Base-by-base conservation (phyloP, 371 early-diverging fungal genomes). In the Apophysomyces ossiformis region DNA sequence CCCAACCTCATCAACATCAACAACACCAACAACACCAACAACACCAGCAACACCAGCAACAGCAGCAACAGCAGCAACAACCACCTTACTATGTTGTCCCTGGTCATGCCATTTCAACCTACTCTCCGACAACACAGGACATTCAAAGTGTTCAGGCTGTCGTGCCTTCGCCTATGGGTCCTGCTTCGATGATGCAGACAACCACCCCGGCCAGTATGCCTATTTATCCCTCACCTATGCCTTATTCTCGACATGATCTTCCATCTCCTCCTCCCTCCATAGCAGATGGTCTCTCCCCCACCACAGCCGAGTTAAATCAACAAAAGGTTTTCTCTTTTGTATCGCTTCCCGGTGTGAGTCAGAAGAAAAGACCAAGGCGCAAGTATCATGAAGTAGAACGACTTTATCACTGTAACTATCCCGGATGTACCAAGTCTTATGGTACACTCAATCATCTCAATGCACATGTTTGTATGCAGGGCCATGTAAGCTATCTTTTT, bases 401-500 rank as follows among this genome's bases (percentile, higher is more conserved):
- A 16, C 71, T 88, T 15, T 91, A 89, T 65, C 82, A 81, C 54
- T 91, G 91, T 72, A 86, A 80, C 66, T 87, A 73, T 67, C 78
- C 70, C 1, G 85, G 83, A 26, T 91, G 91, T 62, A 75, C 81
- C 18, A 91, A 91, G 68, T 72, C 85, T 5, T 91, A 91, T 67
- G 91, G 91, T 39, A 91, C 91, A 1, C 70, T 91, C 18, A 91
- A 91, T 66, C 89, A 91, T 72, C 72, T 91, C 12, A 91, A 91
- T 67, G 87, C 89, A 18, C 91, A 91, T 67, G 87, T 91, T 18
- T 80, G 74, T 39, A 88, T 91, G 89, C 91, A 91, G 69, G 80
- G 81, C 64, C 91, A 91, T 64, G 91, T 79, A 79, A 73, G 78
- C 72, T 44, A 7, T n/a, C 12, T 7, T n/a, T 57, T 26, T 36